A percentile compares a stretch with the other conserved stretches of the same genome.
Conservation (phyloP, 2,329 filamentous ascomycete species). For the Sclerotinia subarctica region DNA sequence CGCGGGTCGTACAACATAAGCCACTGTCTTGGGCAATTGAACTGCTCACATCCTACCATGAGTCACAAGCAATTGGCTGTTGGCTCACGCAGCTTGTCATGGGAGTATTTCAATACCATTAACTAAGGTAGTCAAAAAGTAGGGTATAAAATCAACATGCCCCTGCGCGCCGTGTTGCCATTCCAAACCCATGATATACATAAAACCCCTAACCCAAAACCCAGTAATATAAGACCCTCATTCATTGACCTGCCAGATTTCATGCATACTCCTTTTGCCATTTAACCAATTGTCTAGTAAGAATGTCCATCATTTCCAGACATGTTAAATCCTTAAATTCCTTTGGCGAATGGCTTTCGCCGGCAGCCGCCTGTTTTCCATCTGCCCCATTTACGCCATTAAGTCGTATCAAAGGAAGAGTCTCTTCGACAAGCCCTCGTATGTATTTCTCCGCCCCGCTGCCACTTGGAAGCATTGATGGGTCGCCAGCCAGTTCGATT, state of each 20-base stretch:
- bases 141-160: constrained; percentile 22
- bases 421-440: constrained; percentile 37
- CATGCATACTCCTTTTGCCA: constrained; percentile 40
- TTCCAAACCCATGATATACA: constrained; percentile 21
- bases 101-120: constrained; percentile 13
- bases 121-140: constrained; percentile 19
- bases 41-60: neutral
- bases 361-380: constrained; percentile 38
- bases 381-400: constrained; percentile 39
- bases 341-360: constrained; percentile 37
- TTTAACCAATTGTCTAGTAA: constrained; percentile 42
- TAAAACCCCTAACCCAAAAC: constrained; percentile 4
- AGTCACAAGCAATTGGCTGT: neutral
- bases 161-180: constrained; percentile 18
- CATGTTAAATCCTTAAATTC: constrained; percentile 70
- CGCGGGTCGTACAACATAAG: neutral
- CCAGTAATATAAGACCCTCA: constrained; percentile 2
- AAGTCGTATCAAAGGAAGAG: constrained; percentile 38
- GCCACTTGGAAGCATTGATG: constrained; percentile 41
- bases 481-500: constrained; percentile 74
- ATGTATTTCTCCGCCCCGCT: constrained; percentile 40
- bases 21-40: neutral
- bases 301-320: constrained; percentile 42
- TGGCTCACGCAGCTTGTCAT: neutral
- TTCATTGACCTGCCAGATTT: constrained; percentile 12